Percentiles rank a stretch among this genome's conserved stretches.
Evolutionary conservation across 371 early-diverging fungal genomes (phyloP).

Genomic region (Ordospora pajunii): DNA sequence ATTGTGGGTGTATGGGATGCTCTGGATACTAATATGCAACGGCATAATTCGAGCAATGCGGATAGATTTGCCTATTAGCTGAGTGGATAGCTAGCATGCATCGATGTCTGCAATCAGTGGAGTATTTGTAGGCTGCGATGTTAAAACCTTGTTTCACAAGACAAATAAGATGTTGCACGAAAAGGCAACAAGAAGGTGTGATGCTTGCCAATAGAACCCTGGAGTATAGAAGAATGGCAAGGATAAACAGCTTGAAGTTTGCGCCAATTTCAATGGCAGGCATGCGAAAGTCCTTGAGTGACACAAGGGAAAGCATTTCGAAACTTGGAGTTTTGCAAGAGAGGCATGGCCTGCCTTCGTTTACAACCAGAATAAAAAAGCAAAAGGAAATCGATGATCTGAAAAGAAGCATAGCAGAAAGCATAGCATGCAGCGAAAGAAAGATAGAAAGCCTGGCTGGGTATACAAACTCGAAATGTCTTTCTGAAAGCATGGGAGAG

Average conservation of each 20-base stretch:
- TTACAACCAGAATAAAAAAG: constrained; percentile 14
- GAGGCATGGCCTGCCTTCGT: constrained; percentile 35
- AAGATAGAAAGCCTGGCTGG: background rate
- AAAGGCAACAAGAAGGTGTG: background rate
- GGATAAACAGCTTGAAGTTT: background rate
- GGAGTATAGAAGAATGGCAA: constrained; percentile 4
- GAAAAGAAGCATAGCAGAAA: background rate
- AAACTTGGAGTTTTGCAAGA: constrained; percentile 23
- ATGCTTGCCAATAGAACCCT: constrained; percentile 30
- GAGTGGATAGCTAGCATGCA: background rate
- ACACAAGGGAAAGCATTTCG: background rate
- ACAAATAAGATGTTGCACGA: background rate
- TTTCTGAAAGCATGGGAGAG: background rate
- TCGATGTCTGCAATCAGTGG: too few species aligned
- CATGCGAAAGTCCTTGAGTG: background rate
- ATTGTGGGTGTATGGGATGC: constrained; percentile 47
- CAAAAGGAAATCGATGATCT: constrained; percentile 27
- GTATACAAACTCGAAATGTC: background rate
- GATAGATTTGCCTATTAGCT: background rate
- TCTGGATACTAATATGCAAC: constrained; percentile 29
- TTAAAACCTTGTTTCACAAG: constrained; percentile 11
- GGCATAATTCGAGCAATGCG: background rate
- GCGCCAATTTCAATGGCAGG: background rate
- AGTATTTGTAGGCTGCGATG: too few species aligned
- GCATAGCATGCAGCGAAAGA: background rate